A percentile compares a stretch with the other conserved stretches of the same genome.
These are phyloP conservation scores for Ephemerocybe angulata DNA, from an alignment of 768 basidiomycete genomes.

Conservation along the genomic window DNA sequence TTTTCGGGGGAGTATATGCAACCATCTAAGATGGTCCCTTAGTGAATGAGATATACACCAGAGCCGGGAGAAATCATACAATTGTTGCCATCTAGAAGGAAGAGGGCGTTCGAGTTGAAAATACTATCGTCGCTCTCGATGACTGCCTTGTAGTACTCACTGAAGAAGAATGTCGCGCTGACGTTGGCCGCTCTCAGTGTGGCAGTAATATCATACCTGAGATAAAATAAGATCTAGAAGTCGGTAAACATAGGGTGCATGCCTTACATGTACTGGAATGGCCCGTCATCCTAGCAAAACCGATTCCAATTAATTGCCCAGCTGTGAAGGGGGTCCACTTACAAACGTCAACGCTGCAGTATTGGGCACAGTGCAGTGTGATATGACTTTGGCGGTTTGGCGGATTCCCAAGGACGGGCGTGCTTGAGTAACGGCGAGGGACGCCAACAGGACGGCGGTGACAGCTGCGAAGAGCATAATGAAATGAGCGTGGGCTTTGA, in stretches of 20 bases:
- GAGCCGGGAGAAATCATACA: constrained; percentile 3
- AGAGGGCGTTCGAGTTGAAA: neutral
- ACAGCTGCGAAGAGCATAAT: neutral
- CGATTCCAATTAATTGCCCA: neutral
- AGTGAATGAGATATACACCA: neutral
- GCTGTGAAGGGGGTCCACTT: constrained; percentile 10
- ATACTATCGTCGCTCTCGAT: no score
- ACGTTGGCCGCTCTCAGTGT: constrained; percentile 17
- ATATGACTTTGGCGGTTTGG: constrained; percentile 28
- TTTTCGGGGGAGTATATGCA: constrained; percentile 26
- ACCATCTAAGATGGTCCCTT: constrained; percentile 3
- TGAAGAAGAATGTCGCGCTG: constrained; percentile 34
- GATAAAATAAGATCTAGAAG: neutral
- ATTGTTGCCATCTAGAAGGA: constrained; percentile 7
- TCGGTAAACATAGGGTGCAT: neutral
- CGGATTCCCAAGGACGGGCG: constrained; percentile 2
- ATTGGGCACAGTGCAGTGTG: constrained; percentile 31
- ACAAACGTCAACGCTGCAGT: constrained; percentile 41
- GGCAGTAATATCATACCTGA: constrained; percentile 20
- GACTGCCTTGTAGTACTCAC: constrained; percentile 8
- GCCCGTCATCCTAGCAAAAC: constrained; percentile 32
- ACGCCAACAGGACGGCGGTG: neutral
- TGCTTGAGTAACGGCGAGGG: neutral
- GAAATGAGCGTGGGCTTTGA: neutral
- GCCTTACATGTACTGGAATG: constrained; percentile 29